A percentile compares a stretch with the other conserved stretches of the same genome.
Evolutionary conservation across 345 rosid genomes (phyloP).

Genomic region (Rhizophora mangle): DNA sequence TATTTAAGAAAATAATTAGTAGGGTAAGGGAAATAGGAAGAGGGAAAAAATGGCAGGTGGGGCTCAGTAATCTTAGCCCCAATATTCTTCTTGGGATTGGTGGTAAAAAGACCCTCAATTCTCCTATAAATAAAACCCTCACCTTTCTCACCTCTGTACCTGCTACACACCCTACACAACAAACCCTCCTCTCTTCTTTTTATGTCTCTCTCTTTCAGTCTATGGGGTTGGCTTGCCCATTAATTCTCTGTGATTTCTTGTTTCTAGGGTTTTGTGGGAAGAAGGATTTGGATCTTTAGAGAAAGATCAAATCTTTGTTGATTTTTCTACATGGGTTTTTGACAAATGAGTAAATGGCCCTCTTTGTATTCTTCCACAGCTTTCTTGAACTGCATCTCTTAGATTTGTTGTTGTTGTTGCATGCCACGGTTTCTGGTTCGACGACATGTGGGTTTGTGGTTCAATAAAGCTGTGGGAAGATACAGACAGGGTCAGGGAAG

Average conservation of each 20-base stretch:
- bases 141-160: slow-evolving; percentile 13
- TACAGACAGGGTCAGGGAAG: slow-evolving; percentile 48
- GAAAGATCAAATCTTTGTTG: neutral
- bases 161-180: slow-evolving; percentile 6
- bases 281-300: neutral
- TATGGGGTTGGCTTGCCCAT: slow-evolving; percentile 15
- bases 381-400: slow-evolving; percentile 92
- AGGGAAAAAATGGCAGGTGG: slow-evolving; percentile 12
- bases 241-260: no score
- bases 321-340: neutral
- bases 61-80: slow-evolving; percentile 46
- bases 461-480: slow-evolving; percentile 99
- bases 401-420: slow-evolving; percentile 6
- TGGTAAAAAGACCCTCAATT: slow-evolving; percentile 41
- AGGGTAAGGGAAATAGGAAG: neutral
- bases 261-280: slow-evolving; percentile 9
- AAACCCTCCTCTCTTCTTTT: neutral
- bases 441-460: slow-evolving; percentile 35
- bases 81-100: slow-evolving; percentile 98
- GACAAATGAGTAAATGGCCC: slow-evolving; percentile 32
- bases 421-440: neutral
- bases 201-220: neutral
- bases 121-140: slow-evolving; percentile 53
- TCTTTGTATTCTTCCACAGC: slow-evolving; percentile 98
- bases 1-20: neutral